A percentile compares a stretch with the other conserved stretches of the same genome.
These are phyloP conservation scores for Pinus taeda DNA, from an alignment of 75 land plant species.

Conservation along the genomic window DNA sequence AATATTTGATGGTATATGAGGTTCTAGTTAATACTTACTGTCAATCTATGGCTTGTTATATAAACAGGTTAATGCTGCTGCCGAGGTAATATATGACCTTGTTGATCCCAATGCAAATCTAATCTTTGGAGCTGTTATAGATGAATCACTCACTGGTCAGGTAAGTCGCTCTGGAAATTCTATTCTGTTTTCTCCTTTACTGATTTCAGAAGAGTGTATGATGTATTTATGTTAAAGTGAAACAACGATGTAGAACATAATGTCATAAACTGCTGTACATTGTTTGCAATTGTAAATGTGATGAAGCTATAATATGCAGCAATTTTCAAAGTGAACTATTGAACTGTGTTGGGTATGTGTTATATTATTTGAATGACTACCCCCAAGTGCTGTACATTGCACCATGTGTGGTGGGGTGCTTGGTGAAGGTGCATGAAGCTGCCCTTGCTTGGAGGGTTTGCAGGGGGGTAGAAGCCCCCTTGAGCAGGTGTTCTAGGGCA, in stretches of 20 bases:
- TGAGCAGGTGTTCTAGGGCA: too few species aligned
- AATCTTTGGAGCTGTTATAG: constrained; percentile 97
- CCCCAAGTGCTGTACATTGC: too few species aligned
- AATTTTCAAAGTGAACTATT: neutral
- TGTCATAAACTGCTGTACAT: neutral
- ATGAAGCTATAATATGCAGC: constrained; percentile 1
- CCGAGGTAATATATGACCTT: constrained; percentile 96
- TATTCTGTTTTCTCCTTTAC: neutral
- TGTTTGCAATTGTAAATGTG: neutral
- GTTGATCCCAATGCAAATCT: constrained; percentile 97
- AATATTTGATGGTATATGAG: neutral
- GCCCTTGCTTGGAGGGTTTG: too few species aligned
- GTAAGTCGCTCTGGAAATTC: constrained; percentile 39
- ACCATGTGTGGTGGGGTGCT: too few species aligned
- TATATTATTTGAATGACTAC: too few species aligned
- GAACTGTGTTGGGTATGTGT: neutral
- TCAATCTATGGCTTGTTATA: neutral
- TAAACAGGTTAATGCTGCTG: constrained; percentile 93
- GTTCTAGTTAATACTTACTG: neutral
- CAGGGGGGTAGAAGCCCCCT: too few species aligned
- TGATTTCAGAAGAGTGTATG: neutral
- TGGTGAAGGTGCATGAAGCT: too few species aligned
- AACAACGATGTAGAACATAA: neutral
- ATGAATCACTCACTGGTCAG: constrained; percentile 80
- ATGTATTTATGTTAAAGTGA: neutral